These are phyloP conservation scores for Curvularia lunata DNA, from an alignment of 2,329 filamentous ascomycete genomes.

Conservation along the genomic window DNA sequence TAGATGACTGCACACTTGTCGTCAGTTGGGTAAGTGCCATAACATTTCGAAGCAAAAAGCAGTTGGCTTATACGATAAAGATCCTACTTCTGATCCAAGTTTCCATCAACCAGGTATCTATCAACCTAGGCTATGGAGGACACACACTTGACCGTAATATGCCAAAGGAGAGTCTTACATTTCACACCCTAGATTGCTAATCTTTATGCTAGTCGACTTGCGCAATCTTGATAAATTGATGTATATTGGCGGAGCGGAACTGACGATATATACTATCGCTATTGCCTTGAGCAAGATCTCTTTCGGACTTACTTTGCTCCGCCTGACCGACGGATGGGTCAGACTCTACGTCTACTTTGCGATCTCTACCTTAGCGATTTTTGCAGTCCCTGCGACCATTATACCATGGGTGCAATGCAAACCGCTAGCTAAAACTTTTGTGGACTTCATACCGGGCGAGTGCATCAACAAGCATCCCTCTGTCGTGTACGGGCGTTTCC, in stretches of 20 bases:
- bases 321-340: conserved; percentile 18
- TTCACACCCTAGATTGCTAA: conserved; percentile 3
- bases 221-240: conserved; percentile 13
- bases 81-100: conserved; percentile 19
- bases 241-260: conserved; percentile 17
- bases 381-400: conserved; percentile 15
- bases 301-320: conserved; percentile 22
- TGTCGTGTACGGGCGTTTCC: conserved; percentile 18
- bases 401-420: conserved; percentile 21
- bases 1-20: conserved; percentile 18
- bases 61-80: conserved; percentile 10
- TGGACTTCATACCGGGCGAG: conserved; percentile 17
- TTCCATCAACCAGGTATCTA: conserved; percentile 21
- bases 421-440: conserved; percentile 18
- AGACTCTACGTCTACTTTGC: conserved; percentile 18
- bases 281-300: conserved; percentile 25
- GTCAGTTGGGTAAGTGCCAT: conserved; percentile 20
- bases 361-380: conserved; percentile 15
- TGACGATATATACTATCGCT: conserved; percentile 18
- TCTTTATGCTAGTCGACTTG: conserved; percentile 11
- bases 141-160: conserved; percentile 19
- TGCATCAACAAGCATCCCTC: conserved; percentile 20
- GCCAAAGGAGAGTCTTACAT: conserved; percentile 4
- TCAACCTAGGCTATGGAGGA: conserved; percentile 21
- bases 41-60: conserved; percentile 2